phyloP scores from a whole-genome alignment of 2,329 filamentous ascomycete species.

The Fusarium scirpi region DNA sequence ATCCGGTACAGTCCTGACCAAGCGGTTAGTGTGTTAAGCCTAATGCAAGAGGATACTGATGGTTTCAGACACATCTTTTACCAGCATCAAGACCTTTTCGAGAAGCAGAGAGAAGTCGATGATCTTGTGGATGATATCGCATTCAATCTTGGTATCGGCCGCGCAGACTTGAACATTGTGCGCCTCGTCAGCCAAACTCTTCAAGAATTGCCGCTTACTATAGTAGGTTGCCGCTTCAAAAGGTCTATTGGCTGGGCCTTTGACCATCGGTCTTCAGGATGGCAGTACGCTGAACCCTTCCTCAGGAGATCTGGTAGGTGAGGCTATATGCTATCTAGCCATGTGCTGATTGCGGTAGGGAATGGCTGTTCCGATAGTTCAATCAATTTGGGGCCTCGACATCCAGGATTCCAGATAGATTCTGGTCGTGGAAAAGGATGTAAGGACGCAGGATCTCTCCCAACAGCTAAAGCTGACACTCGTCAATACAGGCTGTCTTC shows the following conservation, averaged over 20 bases:
- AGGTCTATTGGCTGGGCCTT: conserved; percentile 73
- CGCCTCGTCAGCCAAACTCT: conserved; percentile 37
- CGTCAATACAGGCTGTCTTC: conserved; percentile 73
- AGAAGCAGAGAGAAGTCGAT: conserved; percentile 76
- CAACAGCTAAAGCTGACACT: conserved; percentile 29
- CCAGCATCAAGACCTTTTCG: conserved; percentile 78
- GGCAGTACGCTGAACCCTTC: conserved; percentile 54
- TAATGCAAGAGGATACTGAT: neutral
- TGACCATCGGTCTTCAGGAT: conserved; percentile 61
- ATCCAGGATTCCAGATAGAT: conserved; percentile 70
- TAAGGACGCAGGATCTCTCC: conserved; percentile 43
- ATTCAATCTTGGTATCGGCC: conserved; percentile 72
- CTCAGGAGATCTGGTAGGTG: conserved; percentile 47
- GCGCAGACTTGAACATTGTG: conserved; percentile 78
- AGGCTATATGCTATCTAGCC: no score
- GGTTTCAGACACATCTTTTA: conserved; percentile 81
- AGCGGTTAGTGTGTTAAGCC: conserved; percentile 62
- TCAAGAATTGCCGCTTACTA: conserved; percentile 17
- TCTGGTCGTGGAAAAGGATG: conserved; percentile 84
- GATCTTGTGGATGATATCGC: conserved; percentile 80
- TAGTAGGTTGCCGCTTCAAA: conserved; percentile 77
- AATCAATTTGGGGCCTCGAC: conserved; percentile 62
- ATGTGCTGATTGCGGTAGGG: conserved; percentile 60
- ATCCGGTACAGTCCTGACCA: conserved; percentile 67
- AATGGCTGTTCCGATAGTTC: conserved; percentile 67